Evolutionary conservation across 164 flowering plant species (phyloP).

Genomic region (Vitis vinifera): ASM3070453v1 NC_081811.1:26456501-26457000

Average conservation of each 20-base stretch:
- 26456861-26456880: slow-evolving; percentile 19
- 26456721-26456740: slow-evolving; percentile 1
- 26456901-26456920: slow-evolving; percentile 30
- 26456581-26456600: too few relatives aligned
- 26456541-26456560: too few relatives aligned
- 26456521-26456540: too few relatives aligned
- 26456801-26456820: slow-evolving; percentile 13
- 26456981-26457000: slow-evolving; percentile 71
- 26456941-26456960: not conserved
- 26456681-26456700: not conserved
- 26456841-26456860: not conserved
- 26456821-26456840: slow-evolving; percentile 15
- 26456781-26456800: slow-evolving; percentile 12
- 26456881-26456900: slow-evolving; percentile 26
- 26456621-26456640: not conserved
- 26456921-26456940: slow-evolving; percentile 19
- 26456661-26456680: not conserved
- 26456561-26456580: too few relatives aligned
- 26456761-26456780: slow-evolving; percentile 14
- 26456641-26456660: not conserved
- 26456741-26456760: slow-evolving; percentile 4
- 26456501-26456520: too few relatives aligned
- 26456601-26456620: too few relatives aligned
- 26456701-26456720: not conserved
- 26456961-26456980: slow-evolving; percentile 61